Evolutionary conservation across 352 stramenopile genomes (phyloP), one percentile per base, ranked within the genome.

Genomic region (Pythium biforme): DNA sequence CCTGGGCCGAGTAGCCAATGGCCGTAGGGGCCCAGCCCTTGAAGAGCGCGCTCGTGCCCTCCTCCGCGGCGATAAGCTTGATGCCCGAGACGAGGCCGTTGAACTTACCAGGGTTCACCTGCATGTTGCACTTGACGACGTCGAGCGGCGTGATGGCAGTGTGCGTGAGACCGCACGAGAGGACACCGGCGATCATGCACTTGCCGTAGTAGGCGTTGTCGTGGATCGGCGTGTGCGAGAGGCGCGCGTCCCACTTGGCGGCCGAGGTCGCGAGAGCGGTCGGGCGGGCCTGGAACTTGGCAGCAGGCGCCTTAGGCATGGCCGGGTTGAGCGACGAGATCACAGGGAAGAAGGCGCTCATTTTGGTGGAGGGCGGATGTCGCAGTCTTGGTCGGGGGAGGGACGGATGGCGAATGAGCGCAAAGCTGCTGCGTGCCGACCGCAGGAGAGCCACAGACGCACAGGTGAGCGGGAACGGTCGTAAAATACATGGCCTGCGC

Each of bases 121-220:
- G 92, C 89, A 97, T 98, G 86, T 96, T 96, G 77, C 92, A 98
- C 82, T 98, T 98, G 65, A 97, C 92, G 33, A 98, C 86, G 75
- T 98, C 93, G 34, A 98, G 76, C 20, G 93, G 91, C 31, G 87
- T 96, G 70, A 98, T 96, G 54, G 82, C 80, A 55, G 92, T 97
- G 87, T 98, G 92, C 43, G 92, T 98, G 29, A 96, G 73, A 46
- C 93, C 93, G 76, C 93, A 98, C 62, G 91, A 96, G 23, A 98
- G 76, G 47, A 98, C 69, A 68, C 93, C 93, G 52, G 80, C 93
- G 47, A 97, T 82, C 86, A 97, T 97, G 84, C 93, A 98, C 86
- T 97, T 97, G 72, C 77, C 79, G 73, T 98, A 98, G 84, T 97
- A 98, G 58, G 76, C 77, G 60, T 77, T 90, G 72, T 97, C 84